Base-by-base conservation (phyloP, 2,329 filamentous ascomycete species). In the Rugonectria rugulosa region DNA sequence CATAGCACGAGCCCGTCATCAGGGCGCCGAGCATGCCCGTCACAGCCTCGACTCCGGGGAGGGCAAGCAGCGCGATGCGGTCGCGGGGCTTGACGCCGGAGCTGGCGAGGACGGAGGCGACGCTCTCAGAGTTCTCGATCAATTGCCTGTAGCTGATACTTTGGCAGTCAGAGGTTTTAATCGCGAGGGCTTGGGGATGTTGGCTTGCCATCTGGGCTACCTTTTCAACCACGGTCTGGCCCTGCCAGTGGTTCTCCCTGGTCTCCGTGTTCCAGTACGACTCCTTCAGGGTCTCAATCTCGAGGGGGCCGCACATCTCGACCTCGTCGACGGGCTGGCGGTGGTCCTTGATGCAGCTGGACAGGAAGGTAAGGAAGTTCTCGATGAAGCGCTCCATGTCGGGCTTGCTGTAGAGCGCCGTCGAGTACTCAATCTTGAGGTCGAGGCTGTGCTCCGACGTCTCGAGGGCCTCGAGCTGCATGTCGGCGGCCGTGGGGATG, bases 361-460 rank as follows among this genome's bases (percentile, higher is more conserved):
- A 36, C 12, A 69, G 48, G 61, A 69, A 70, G 14, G 62, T 56
- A 23, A 63, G 52, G 46, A 69, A 64, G 51, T 67, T 65, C 42
- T 69, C 63, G 21, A 68, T 49, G 60, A 68, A 68, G n/a, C 63
- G 61, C 29, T 63, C 61, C 64, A 68, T 68, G 40, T 65, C 60
- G 1, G 45, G 23, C 11, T 60, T 48, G 23, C 42, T 24, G 54
- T 68, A 68, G 7, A 68, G 58, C 9, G 58, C 58, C 2, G 61
- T 63, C 1, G 63, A 49, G 48, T 63, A 68, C 48, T 68, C 64
- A 8, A 68, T 56, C 45, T 60, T 61, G 19, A 68, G 54, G 43
- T 63, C 61, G 9, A 68, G 60, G 29, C 61, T 55, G 36, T 63
- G 58, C 34, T 64, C 58, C 5, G 58, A 53, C 4, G 58, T 63